These are phyloP conservation scores for Pleurostoma richardsiae DNA, from an alignment of 2,329 filamentous ascomycete genomes.

Conservation along the genomic window DNA sequence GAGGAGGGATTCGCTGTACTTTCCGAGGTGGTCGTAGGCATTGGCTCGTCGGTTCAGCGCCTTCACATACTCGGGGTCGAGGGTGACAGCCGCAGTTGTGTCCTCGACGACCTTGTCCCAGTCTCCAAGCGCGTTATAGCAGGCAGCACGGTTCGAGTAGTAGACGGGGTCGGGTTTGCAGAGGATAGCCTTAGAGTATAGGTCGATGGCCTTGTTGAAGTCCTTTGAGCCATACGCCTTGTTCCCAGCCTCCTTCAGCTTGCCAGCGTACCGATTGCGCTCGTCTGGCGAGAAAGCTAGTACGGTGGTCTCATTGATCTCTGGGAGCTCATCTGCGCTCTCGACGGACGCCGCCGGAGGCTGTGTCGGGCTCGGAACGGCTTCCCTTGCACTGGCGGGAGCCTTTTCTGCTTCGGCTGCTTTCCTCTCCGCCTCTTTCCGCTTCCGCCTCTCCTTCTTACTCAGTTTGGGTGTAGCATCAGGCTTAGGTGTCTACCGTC, in stretches of 20 bases:
- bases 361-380: conserved; percentile 25
- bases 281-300: conserved; percentile 53
- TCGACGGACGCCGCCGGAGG: conserved; percentile 49
- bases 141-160: conserved; percentile 97
- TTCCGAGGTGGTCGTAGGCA: conserved; percentile 89
- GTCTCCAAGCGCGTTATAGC: conserved; percentile 86
- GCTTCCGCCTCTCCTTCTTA: conserved; percentile 87
- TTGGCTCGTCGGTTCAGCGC: conserved; percentile 94
- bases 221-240: conserved; percentile 93
- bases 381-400: conserved; percentile 25
- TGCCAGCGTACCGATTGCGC: conserved; percentile 79
- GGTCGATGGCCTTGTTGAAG: conserved; percentile 86
- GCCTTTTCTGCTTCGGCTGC: conserved; percentile 36
- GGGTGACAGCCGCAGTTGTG: conserved; percentile 87
- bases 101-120: conserved; percentile 98
- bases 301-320: conserved; percentile 56
- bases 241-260: conserved; percentile 93
- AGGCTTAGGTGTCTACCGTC: conserved; percentile 29
- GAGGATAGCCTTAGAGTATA: conserved; percentile 92
- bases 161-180: conserved; percentile 98
- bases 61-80: conserved; percentile 96
- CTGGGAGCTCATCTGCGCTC: conserved; percentile 63
- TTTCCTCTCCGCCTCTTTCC: conserved; percentile 71
- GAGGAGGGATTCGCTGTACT: conserved; percentile 89
- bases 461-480: conserved; percentile 64